A percentile compares a stretch with the other conserved stretches of the same genome.
Evolutionary conservation across 352 stramenopile genomes (phyloP).

Genomic region (Pythium folliculosum): DNA sequence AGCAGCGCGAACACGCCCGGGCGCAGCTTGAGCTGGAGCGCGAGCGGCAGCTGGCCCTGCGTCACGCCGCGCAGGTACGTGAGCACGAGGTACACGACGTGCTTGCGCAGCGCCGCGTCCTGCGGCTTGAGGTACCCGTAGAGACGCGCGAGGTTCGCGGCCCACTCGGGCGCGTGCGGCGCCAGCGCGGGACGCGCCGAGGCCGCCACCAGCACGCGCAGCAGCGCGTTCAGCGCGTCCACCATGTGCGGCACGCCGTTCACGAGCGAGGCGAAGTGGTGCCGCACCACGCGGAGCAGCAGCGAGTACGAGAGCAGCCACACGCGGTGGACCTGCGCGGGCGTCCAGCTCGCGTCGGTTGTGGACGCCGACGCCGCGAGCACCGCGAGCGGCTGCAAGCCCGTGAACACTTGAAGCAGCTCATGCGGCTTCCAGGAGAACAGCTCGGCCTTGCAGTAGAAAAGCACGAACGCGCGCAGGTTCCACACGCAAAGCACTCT

Average conservation of each 20-base stretch:
- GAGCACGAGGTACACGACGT: conserved; percentile 84
- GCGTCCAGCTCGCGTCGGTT: conserved; percentile 24
- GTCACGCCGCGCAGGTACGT: conserved; percentile 65
- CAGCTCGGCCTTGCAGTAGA: conserved; percentile 78
- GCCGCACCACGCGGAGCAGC: conserved; percentile 73
- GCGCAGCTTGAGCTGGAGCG: conserved; percentile 67
- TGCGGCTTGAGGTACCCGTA: conserved; percentile 89
- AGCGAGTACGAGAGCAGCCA: conserved; percentile 82
- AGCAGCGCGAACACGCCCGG: conserved; percentile 78
- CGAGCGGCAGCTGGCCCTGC: conserved; percentile 54
- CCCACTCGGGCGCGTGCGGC: conserved; percentile 50
- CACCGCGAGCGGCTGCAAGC: conserved; percentile 59
- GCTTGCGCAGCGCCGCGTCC: conserved; percentile 74
- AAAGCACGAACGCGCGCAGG: conserved; percentile 59
- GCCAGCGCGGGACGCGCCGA: conserved; percentile 16
- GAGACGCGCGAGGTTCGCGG: conserved; percentile 81
- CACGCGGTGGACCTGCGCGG: conserved; percentile 58
- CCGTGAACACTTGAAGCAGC: conserved; percentile 64
- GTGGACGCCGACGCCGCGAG: conserved; percentile 22
- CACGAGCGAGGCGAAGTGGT: conserved; percentile 72
- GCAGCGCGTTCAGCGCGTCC: conserved; percentile 61
- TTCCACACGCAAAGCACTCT: conserved; percentile 45
- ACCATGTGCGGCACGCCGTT: conserved; percentile 69
- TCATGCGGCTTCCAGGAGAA: conserved; percentile 81
- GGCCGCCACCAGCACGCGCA: conserved; percentile 56